Conservation (phyloP, 441 rosid genomes). For the Gossypium gossypioides region DNA sequence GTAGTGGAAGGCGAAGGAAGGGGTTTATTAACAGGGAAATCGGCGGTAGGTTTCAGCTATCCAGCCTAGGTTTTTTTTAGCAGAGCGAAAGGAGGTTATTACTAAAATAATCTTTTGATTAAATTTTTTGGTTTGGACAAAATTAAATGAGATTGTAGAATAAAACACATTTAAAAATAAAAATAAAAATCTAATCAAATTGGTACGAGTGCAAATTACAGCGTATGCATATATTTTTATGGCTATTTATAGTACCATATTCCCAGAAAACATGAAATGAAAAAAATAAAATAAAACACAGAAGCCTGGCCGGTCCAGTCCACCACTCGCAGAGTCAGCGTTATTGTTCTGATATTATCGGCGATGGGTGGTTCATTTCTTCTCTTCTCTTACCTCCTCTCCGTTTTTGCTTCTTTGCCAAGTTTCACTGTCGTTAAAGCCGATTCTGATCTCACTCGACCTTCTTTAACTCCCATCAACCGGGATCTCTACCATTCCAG, state of each 20-base stretch:
- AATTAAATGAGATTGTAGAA: too few species aligned
- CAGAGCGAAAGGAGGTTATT: too few species aligned
- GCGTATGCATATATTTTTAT: background rate
- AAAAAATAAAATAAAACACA: background rate
- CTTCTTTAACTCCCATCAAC: conserved; percentile 60
- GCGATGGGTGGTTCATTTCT: conserved; percentile 18
- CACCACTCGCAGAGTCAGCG: background rate
- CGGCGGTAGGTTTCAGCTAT: too few species aligned
- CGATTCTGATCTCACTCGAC: conserved; percentile 18
- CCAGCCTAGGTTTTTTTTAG: too few species aligned
- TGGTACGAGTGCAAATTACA: too few species aligned
- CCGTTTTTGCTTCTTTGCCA: conserved; percentile 18
- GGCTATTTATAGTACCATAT: background rate
- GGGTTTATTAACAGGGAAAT: too few species aligned
- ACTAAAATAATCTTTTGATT: too few species aligned
- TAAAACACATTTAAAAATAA: too few species aligned
- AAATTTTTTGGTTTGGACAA: too few species aligned
- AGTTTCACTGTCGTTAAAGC: conserved; percentile 20
- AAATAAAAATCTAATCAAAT: too few species aligned
- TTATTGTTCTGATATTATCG: background rate
- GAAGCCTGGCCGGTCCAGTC: background rate
- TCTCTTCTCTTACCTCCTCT: conserved; percentile 7
- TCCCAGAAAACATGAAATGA: background rate
- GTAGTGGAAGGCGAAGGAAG: too few species aligned
- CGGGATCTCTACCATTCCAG: conserved; percentile 95